Percentiles rank a stretch among this genome's conserved stretches.
Conservation (phyloP, 139 green algal species). For the Microglena sp. region DNA sequence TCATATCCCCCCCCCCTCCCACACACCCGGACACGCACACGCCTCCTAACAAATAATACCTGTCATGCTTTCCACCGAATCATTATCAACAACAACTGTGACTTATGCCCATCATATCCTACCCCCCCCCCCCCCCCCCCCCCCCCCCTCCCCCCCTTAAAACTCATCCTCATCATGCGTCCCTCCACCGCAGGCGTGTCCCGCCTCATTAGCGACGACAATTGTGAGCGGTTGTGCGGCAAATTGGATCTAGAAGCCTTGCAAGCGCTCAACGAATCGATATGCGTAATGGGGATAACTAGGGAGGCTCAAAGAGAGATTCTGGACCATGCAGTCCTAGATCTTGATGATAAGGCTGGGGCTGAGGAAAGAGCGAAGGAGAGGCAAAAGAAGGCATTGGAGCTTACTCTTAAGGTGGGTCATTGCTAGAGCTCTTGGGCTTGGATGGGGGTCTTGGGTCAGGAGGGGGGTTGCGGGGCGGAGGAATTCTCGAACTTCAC, state of each 20-base stretch:
- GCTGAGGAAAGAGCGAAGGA: constrained; percentile 21
- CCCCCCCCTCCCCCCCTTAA: background rate
- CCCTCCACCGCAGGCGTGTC: background rate
- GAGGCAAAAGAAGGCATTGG: constrained; percentile 10
- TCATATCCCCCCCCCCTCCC: too few species aligned
- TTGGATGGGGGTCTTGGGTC: too few species aligned
- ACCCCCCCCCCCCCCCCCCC: too few species aligned
- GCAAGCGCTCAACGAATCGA: constrained; percentile 26
- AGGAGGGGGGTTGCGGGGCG: too few species aligned
- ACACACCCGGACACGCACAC: too few species aligned
- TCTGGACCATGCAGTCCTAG: background rate
- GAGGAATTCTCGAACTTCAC: too few species aligned
- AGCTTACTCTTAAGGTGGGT: constrained; percentile 13
- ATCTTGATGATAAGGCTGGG: constrained; percentile 3
- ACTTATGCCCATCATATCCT: too few species aligned
- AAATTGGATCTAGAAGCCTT: constrained; percentile 34
- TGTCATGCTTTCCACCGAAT: too few species aligned
- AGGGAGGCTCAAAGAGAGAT: background rate
- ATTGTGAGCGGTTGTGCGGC: constrained; percentile 53
- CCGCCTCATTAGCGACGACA: constrained; percentile 29
- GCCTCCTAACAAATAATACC: too few species aligned
- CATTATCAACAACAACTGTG: too few species aligned
- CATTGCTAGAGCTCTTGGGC: too few species aligned
- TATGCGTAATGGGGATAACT: constrained; percentile 14
- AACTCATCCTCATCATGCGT: background rate